Conservation (phyloP, 176 grass and related monocot genomes). For the Oryza glumipatula region DNA sequence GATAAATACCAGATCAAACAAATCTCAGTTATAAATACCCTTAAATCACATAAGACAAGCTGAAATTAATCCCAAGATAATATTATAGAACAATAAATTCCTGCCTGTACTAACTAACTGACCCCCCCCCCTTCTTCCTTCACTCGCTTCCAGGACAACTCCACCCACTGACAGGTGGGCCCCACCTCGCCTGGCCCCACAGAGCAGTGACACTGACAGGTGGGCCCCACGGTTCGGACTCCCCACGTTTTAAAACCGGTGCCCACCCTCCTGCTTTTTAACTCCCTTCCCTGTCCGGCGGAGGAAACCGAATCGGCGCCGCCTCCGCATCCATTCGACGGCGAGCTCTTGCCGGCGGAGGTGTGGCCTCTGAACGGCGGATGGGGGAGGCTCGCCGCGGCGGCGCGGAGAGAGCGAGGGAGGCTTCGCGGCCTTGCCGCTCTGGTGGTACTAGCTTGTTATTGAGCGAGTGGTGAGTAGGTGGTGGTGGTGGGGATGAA, state of each 20-base stretch:
- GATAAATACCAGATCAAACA: neutral
- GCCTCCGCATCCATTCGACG: neutral
- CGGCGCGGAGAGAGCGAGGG: constrained; percentile 20
- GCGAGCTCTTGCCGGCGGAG: neutral
- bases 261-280: constrained; percentile 21
- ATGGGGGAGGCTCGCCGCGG: constrained; percentile 34
- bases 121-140: neutral
- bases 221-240: neutral
- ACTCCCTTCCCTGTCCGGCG: constrained; percentile 22
- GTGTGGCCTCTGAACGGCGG: neutral
- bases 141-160: too few species aligned
- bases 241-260: constrained; percentile 36
- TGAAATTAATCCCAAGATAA: neutral
- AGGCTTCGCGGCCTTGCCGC: constrained; percentile 6
- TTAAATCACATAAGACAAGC: neutral
- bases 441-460: neutral
- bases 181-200: too few species aligned
- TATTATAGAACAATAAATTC: neutral
- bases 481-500: constrained; percentile 54
- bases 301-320: constrained; percentile 23
- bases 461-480: neutral
- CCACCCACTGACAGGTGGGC: too few species aligned
- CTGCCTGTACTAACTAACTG: neutral
- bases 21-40: neutral
- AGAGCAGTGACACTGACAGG: neutral